These are phyloP conservation scores for Irpex sp. DNA, from an alignment of 1,284 basidiomycete genomes.

Conservation along the genomic window DNA sequence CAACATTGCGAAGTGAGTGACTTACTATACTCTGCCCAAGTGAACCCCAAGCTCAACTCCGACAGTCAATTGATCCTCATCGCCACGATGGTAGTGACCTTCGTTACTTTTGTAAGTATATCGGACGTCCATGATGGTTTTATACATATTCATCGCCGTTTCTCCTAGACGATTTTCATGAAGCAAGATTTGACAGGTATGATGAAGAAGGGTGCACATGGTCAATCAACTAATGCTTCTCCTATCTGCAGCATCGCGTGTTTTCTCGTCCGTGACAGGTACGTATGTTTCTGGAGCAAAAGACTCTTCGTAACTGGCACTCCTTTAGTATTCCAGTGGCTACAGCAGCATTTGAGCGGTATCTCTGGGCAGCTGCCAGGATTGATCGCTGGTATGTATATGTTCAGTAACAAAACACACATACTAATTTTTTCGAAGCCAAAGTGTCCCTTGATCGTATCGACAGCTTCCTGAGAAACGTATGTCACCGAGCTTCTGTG, in stretches of 20 bases:
- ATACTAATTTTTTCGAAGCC: slow-evolving; percentile 13
- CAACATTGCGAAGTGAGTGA: slow-evolving; percentile 33
- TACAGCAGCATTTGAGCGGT: slow-evolving; percentile 12
- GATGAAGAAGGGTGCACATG: neutral
- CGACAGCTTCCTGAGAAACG: slow-evolving; percentile 36
- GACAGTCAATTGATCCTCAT: slow-evolving; percentile 44
- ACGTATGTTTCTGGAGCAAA: neutral
- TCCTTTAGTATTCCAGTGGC: neutral
- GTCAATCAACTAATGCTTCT: neutral
- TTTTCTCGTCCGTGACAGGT: slow-evolving; percentile 39
- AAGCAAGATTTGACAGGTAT: neutral
- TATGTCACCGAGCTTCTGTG: slow-evolving; percentile 8
- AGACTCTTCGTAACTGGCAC: neutral
- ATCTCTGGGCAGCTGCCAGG: neutral
- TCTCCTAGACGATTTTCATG: neutral
- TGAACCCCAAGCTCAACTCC: neutral
- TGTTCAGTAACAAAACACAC: neutral
- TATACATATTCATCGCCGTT: neutral
- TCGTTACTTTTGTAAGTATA: slow-evolving; percentile 46
- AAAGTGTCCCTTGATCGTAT: slow-evolving; percentile 42
- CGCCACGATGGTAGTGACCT: slow-evolving; percentile 65
- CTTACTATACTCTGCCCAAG: slow-evolving; percentile 3
- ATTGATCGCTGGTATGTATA: neutral
- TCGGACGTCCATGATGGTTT: neutral
- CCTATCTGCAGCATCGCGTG: slow-evolving; percentile 31